Evolutionary conservation across 345 rosid genomes (phyloP), one percentile per base, ranked within the genome.

Genomic region (Turnera subulata): DNA sequence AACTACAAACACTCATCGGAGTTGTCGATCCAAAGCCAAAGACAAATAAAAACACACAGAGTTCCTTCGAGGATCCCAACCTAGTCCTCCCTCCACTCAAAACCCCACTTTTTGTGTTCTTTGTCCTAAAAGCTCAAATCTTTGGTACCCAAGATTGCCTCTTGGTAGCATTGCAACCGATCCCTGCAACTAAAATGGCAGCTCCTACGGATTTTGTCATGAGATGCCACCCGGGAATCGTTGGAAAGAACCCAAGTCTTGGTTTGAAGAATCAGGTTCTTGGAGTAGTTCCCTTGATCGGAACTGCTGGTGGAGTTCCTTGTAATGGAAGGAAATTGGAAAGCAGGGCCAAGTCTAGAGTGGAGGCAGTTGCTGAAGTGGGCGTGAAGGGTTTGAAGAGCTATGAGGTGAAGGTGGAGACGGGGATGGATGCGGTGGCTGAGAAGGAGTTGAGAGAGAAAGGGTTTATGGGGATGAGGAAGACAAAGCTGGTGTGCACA

Each of bases 401-500:
- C 4, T 22, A 16, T 25, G 65, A 39, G 56, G 56, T 56, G 40
- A 59, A 25, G 32, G 29, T 67, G 46, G 70, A 55, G 12, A 15
- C 73, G 56, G 76, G 82, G 45, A 58, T 82, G 21, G 87, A 84
- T 66, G 70, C 64, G 42, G 87, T 73, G 24, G 65, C 78, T 0
- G 81, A 78, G 64, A 66, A 58, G 38, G 91, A 82, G 76, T 46
- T 82, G 77, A 72, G 79, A 33, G 87, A 78, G 60, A 82, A 74
- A 56, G 91, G 91, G 32, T 82, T 82, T 61, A 24, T 78, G 62
- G 87, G 91, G 56, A 63, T 82, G 84, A 74, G 91, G 82, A 84
- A 80, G 77, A 84, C 87, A 19, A 84, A 84, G 77, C 69, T 84
- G 2, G 91, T 84, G 58, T 82, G 87, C 72, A 84, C 91, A 2